Evolutionary conservation across 345 rosid genomes (phyloP).

Genomic region (Linum trigynum): DNA sequence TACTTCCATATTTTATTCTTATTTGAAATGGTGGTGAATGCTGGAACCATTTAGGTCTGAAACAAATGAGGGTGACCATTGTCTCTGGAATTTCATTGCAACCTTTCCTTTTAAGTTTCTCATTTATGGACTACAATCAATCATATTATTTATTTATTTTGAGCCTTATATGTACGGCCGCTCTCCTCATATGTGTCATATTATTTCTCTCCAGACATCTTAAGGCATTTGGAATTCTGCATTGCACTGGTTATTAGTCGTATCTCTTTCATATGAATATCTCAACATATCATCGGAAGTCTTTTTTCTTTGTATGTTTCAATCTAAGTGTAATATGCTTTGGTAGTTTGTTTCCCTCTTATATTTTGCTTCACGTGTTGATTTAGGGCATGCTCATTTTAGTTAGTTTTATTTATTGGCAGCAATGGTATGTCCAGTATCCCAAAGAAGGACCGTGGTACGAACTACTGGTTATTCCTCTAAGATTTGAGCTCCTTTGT

Average conservation of each 20-base stretch:
- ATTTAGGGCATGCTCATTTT: neutral
- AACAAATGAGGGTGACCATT: no score
- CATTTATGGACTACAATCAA: no score
- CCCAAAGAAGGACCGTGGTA: slow-evolving; percentile 95
- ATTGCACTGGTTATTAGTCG: no score
- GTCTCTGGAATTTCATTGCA: no score
- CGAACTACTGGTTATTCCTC: slow-evolving; percentile 81
- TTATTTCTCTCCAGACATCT: no score
- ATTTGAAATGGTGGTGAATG: neutral
- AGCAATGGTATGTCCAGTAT: slow-evolving; percentile 96
- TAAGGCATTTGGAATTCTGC: no score
- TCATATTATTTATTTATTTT: no score
- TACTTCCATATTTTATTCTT: neutral
- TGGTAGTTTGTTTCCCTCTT: neutral
- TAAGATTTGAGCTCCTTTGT: slow-evolving; percentile 95
- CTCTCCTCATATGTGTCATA: no score
- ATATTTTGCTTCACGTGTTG: neutral
- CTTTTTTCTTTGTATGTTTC: neutral
- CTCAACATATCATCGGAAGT: neutral
- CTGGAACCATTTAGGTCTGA: neutral
- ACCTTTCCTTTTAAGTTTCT: no score
- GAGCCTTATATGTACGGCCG: no score
- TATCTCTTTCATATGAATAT: no score
- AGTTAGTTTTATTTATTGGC: slow-evolving; percentile 15
- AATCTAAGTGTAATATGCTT: neutral